Evolutionary conservation across 2,329 filamentous ascomycete genomes (phyloP), one percentile per base, ranked within the genome.

Genomic region (Elsinoe australis): DNA sequence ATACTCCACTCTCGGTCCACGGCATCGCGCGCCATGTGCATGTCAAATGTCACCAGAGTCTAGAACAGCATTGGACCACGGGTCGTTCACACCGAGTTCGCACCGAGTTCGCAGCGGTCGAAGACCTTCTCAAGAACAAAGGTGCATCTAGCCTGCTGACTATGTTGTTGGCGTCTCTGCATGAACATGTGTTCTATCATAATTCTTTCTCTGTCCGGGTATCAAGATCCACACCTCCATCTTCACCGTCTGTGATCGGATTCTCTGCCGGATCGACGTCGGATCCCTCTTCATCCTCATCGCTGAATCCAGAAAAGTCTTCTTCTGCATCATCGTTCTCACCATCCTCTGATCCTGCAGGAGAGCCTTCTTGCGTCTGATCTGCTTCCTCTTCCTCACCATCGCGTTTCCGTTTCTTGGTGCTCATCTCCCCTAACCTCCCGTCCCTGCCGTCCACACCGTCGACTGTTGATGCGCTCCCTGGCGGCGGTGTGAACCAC

Each of bases 401-500:
- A 41, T 60, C 59, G 4, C 68, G 82, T 59, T 90, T 84, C 69
- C 94, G 86, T 67, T 80, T 83, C 33, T 79, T 79, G 19, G 19
- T 38, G 51, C 70, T 69, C 82, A 94, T 95, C 67, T 95, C 87
- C 14, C 89, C 89, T 0, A 94, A 71, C 56, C 80, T 77, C 9
- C 88, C 88, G 52, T 85, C 78, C 38, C 88, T 79, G 4, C 86
- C 85, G 53, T 82, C 78, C 29, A 69, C 70, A 35, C 63, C 58
- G n/a, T 66, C 69, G 24, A 70, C 69, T 8, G 68, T 71, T 24
- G 77, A 75, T 5, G 71, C 71, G 7, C 69, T 71, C 39, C 77
- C 77, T 10, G 59, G 55, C 1, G 89, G 87, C 6, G 87, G 81
- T 0, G 86, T 92, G 61, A 88, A 98, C 92, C 94, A 98, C 1